These are phyloP conservation scores for Cetraspora pellucida DNA, from an alignment of 192 early-diverging fungal genomes.

Conservation along the genomic window DNA sequence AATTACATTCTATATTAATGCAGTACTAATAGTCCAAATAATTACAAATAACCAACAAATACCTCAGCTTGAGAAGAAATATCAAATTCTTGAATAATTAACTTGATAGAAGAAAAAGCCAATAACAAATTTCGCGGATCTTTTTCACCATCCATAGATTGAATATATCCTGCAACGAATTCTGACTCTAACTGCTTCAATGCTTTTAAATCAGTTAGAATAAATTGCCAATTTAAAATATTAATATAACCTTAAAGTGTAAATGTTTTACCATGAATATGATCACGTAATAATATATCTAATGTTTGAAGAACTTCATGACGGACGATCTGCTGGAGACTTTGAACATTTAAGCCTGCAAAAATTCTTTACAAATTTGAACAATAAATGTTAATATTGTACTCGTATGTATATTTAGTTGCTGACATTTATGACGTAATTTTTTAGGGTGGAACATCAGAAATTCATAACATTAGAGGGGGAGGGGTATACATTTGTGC, in stretches of 20 bases:
- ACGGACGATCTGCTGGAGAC: constrained; percentile 84
- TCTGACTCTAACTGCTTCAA: constrained; percentile 66
- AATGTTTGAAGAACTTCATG: constrained; percentile 74
- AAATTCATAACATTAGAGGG: too few relatives aligned
- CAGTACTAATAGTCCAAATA: background rate
- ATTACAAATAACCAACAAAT: background rate
- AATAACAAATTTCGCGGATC: constrained; percentile 94
- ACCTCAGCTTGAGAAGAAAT: constrained; percentile 78
- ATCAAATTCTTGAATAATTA: constrained; percentile 76
- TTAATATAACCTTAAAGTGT: background rate
- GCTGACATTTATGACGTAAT: too few relatives aligned
- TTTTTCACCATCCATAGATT: constrained; percentile 96
- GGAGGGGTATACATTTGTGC: too few relatives aligned
- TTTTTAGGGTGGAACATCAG: too few relatives aligned
- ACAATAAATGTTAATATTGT: background rate
- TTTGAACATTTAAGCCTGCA: constrained; percentile 86
- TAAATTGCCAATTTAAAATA: background rate
- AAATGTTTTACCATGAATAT: constrained; percentile 52
- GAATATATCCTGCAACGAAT: constrained; percentile 83
- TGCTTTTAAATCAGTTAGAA: constrained; percentile 44
- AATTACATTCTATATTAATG: background rate
- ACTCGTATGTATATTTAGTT: too few relatives aligned
- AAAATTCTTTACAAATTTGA: constrained; percentile 62
- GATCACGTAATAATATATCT: constrained; percentile 63
- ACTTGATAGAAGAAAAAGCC: constrained; percentile 76